Conservation (phyloP, 2,329 filamentous ascomycete genomes). For the Chrysosporium queenslandicum region DNA sequence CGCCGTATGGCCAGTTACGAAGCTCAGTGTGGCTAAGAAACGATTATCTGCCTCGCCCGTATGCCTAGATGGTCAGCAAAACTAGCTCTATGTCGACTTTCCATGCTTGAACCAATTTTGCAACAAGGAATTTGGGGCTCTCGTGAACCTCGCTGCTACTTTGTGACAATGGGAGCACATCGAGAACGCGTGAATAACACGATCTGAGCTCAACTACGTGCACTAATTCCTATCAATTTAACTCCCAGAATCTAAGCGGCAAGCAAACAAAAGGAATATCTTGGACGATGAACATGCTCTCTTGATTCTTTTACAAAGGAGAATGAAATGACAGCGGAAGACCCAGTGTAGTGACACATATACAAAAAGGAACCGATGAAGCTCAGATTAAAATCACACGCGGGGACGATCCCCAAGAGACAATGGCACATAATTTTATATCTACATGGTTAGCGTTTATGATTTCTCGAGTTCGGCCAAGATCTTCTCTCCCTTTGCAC, state of each 20-base stretch:
- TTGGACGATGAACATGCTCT: constrained; percentile 7
- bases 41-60: too few relatives aligned
- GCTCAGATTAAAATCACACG: constrained; percentile 15
- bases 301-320: constrained; percentile 10
- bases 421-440: constrained; percentile 14
- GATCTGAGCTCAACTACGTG: neutral
- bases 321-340: neutral
- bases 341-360: constrained; percentile 8
- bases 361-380: constrained; percentile 14
- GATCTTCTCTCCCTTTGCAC: constrained; percentile 99
- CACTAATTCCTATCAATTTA: neutral
- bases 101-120: too few relatives aligned
- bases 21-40: too few relatives aligned
- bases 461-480: constrained; percentile 74
- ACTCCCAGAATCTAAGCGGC: neutral
- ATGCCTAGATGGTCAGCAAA: too few relatives aligned
- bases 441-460: constrained; percentile 17
- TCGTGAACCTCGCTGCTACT: too few relatives aligned
- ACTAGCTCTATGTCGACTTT: too few relatives aligned
- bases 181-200: too few relatives aligned
- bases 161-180: neutral
- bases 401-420: constrained; percentile 6
- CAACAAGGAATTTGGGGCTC: too few relatives aligned
- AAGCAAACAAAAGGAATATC: neutral
- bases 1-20: too few relatives aligned